phyloP scores from a whole-genome alignment of 257 asterid genomes.

The Thymus quinquecostatus region DNA sequence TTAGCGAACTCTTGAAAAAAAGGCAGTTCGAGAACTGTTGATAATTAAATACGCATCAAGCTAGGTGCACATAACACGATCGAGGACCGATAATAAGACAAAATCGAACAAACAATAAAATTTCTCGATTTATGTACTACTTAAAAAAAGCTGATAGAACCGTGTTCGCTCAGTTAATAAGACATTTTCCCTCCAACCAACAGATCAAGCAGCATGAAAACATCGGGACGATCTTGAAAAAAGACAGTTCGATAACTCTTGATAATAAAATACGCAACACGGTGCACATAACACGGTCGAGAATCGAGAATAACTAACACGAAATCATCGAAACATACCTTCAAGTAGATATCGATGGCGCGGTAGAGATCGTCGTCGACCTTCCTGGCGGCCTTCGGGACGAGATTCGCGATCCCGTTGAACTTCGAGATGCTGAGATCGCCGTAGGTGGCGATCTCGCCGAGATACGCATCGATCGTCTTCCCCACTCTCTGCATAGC shows the following conservation, averaged over 20 bases:
- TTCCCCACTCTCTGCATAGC: conserved; percentile 75
- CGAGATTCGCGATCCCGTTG: conserved; percentile 83
- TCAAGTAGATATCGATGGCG: conserved; percentile 85
- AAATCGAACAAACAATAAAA: no score
- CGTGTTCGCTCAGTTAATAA: no score
- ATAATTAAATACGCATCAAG: no score
- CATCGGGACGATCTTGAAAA: no score
- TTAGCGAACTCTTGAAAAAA: no score
- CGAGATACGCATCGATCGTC: conserved; percentile 78
- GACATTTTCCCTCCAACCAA: background rate
- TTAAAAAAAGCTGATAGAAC: no score
- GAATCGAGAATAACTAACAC: background rate
- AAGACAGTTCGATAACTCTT: no score
- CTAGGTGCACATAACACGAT: no score
- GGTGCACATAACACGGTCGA: background rate
- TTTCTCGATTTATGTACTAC: no score
- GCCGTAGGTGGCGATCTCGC: conserved; percentile 70
- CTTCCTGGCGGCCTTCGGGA: conserved; percentile 78
- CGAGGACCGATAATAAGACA: no score
- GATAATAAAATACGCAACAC: no score
- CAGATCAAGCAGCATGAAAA: background rate
- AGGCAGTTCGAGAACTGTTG: no score
- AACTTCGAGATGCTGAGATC: conserved; percentile 80
- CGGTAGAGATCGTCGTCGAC: conserved; percentile 89
- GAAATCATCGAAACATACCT: conserved; percentile 43